A percentile compares a stretch with the other conserved stretches of the same genome.
These are phyloP conservation scores for Arthroderma sp. DNA, from an alignment of 2,329 filamentous ascomycete genomes.

Conservation along the genomic window DNA sequence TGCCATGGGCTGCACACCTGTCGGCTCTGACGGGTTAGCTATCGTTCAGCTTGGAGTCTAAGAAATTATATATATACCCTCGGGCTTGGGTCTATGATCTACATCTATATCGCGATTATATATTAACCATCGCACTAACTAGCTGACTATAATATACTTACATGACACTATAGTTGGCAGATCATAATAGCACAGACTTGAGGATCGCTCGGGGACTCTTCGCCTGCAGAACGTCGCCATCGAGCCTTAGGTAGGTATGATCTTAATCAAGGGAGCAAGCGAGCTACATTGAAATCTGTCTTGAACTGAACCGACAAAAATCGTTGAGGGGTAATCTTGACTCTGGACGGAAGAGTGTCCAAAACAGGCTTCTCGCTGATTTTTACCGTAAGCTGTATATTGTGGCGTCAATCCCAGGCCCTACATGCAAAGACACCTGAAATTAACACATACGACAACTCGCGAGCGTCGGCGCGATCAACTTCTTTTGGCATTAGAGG, in stretches of 20 bases:
- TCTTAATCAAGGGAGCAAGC: conserved; percentile 1
- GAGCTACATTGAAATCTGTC: not conserved
- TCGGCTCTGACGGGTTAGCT: not conserved
- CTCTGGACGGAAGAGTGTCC: not conserved
- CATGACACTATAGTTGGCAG: not conserved
- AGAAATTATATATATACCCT: too few relatives aligned
- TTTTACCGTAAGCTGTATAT: conserved; percentile 1
- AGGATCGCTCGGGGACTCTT: not conserved
- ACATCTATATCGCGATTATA: not conserved
- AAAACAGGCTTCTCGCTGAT: not conserved
- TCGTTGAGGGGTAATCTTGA: not conserved
- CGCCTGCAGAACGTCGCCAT: not conserved
- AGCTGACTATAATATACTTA: not conserved
- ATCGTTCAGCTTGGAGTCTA: not conserved
- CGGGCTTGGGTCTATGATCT: not conserved
- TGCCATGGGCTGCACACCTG: not conserved
- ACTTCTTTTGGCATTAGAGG: not conserved
- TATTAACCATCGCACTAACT: not conserved
- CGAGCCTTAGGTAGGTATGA: not conserved
- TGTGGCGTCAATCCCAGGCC: conserved; percentile 4
- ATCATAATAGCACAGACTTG: not conserved
- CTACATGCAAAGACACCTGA: not conserved
- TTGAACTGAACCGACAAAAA: not conserved
- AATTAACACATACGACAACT: not conserved
- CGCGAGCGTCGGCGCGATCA: not conserved